These are phyloP conservation scores for Aspergillus spinulosporus DNA, from an alignment of 2,329 filamentous ascomycete species.

Conservation along the genomic window DNA sequence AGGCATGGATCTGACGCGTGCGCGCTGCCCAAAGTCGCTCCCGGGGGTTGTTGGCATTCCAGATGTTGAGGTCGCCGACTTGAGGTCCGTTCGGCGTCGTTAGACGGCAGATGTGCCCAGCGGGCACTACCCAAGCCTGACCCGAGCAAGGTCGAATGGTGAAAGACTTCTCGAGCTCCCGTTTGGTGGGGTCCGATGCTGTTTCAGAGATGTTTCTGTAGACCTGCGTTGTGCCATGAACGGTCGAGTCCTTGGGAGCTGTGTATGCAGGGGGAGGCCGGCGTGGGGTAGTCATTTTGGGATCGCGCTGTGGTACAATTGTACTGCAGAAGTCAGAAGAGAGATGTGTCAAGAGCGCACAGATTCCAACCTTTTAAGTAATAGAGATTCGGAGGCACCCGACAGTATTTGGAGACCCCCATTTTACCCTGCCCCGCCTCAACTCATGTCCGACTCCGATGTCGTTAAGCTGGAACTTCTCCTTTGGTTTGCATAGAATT, in stretches of 20 bases:
- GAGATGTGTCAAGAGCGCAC: not conserved
- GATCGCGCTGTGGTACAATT: not conserved
- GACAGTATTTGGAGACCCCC: not conserved
- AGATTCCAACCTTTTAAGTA: not conserved
- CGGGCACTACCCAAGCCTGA: conserved; percentile 68
- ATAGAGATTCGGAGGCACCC: conserved; percentile 7
- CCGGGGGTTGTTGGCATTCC: conserved; percentile 72
- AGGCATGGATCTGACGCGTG: conserved; percentile 74
- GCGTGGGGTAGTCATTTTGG: conserved; percentile 30
- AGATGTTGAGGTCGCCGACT: conserved; percentile 81
- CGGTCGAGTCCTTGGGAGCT: conserved; percentile 35
- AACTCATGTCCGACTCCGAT: not conserved
- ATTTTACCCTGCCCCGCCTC: conserved; percentile 11
- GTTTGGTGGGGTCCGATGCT: conserved; percentile 30
- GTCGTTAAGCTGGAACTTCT: not conserved
- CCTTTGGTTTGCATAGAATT: not conserved
- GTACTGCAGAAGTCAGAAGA: not conserved
- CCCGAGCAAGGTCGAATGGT: conserved; percentile 72
- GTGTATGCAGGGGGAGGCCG: conserved; percentile 43
- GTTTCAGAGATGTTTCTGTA: conserved; percentile 42
- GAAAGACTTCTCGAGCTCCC: conserved; percentile 49
- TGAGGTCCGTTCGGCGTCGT: conserved; percentile 76
- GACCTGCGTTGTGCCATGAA: conserved; percentile 38
- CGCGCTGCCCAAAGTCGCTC: conserved; percentile 81
- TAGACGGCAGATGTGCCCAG: conserved; percentile 69